Evolutionary conservation across 2,329 filamentous ascomycete species (phyloP).

Genomic region (Zymoseptoria passerinii): DNA sequence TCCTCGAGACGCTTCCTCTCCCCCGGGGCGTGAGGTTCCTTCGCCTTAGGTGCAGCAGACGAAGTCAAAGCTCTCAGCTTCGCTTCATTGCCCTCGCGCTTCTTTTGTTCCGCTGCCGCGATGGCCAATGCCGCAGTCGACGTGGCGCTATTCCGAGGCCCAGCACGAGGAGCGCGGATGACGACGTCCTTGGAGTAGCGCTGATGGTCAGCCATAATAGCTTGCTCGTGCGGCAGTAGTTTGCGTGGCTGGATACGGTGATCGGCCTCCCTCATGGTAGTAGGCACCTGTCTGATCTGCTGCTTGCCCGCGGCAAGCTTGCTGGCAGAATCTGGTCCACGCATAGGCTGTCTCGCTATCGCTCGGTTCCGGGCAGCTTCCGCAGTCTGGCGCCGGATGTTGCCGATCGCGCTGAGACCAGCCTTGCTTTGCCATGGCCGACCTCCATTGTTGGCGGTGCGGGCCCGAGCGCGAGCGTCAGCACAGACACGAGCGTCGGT

Average conservation of each 20-base stretch:
- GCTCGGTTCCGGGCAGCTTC: slow-evolving; percentile 8
- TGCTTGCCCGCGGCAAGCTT: slow-evolving; percentile 8
- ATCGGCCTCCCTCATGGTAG: slow-evolving; percentile 12
- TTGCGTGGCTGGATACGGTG: slow-evolving; percentile 13
- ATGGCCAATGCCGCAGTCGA: slow-evolving; percentile 1
- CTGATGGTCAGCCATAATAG: slow-evolving; percentile 9
- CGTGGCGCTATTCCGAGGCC: not conserved
- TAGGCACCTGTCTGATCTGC: slow-evolving; percentile 14
- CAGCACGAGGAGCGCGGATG: not conserved
- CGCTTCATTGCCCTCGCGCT: slow-evolving; percentile 13
- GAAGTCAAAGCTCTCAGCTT: slow-evolving; percentile 11
- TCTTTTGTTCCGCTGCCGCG: slow-evolving; percentile 8
- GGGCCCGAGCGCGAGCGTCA: not conserved
- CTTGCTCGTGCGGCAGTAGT: slow-evolving; percentile 14
- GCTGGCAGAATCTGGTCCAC: slow-evolving; percentile 5
- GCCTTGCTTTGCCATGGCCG: not conserved
- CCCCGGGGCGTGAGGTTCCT: not conserved
- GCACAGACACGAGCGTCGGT: not conserved
- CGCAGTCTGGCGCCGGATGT: slow-evolving; percentile 16
- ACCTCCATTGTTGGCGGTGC: not conserved
- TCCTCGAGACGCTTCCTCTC: not conserved
- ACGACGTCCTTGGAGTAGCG: not conserved
- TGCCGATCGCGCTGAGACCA: slow-evolving; percentile 9
- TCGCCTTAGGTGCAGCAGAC: not conserved
- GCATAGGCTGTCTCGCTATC: slow-evolving; percentile 8